Base-by-base conservation (phyloP, 83 land plant genomes). In the Picea abies region DNA sequence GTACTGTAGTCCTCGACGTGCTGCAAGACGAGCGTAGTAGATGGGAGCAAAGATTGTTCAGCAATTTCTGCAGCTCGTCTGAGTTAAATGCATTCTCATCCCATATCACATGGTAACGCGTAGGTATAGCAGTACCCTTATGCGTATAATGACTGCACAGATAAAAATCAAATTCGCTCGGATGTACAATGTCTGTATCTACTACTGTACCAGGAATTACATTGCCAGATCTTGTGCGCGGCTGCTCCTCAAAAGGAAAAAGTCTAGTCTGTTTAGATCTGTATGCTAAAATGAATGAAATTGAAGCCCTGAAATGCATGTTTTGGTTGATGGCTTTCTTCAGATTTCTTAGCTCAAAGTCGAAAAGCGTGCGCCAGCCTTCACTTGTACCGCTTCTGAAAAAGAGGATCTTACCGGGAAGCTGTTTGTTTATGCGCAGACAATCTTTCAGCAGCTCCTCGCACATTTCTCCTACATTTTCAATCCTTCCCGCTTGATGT, bases 381-480 rank as follows among this genome's bases (percentile, higher is more conserved):
- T 88, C 88, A 73, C 90, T 88, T n/a, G 86, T 88, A 25, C 90
- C 90, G 79, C 86, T 85, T 61, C 90, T 88, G 80, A 41, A 80
- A 20, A 63, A 41, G 4, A 81, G 78, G 73, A 61, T 23, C 23
- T 41, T 63, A 60, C 63, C 47, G 61, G 81, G 81, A 35, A 63
- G n/a, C n/a, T 35, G n/a, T 19, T 66, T 60, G 26, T 32, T 61
- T 37, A 29, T 60, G 23, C 14, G 67, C 17, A 32, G 39, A 32
- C 16, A 79, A 29, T 62, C 67, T 29, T 52, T 80, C 63, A 67
- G 82, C 17, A 84, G 90, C 79, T 86, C 90, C 63, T 73, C 52
- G 83, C 82, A 84, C 60, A 80, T 80, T 35, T 85, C 83, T 76
- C 75, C 83, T 47, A 88, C 70, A 37, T 86, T 80, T 56, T 88